Conservation (phyloP, 805 yeast genomes). For the Myxozyma melibiosi region DNA sequence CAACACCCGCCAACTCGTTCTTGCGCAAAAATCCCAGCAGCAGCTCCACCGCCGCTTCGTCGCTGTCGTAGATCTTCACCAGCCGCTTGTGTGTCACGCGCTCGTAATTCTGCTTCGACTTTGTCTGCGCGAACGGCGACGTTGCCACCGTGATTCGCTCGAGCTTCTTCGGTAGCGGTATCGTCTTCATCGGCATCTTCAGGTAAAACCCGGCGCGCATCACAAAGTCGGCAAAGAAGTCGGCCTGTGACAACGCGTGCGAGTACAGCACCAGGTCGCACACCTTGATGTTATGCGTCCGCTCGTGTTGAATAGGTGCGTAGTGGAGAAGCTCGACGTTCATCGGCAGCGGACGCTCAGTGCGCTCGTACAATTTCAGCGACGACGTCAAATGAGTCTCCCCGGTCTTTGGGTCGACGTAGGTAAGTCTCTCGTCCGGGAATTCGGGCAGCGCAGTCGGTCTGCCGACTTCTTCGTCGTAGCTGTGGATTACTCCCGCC, state of each 20-base stretch:
- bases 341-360: conserved; percentile 69
- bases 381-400: conserved; percentile 15
- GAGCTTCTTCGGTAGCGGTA: conserved; percentile 65
- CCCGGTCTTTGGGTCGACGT: conserved; percentile 39
- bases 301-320: conserved; percentile 72
- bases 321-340: conserved; percentile 79
- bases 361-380: conserved; percentile 32
- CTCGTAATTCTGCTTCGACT: conserved; percentile 90
- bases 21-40: conserved; percentile 78
- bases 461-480: background rate
- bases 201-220: conserved; percentile 86
- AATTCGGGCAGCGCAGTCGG: background rate
- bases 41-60: conserved; percentile 79
- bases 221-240: conserved; percentile 80
- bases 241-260: conserved; percentile 67
- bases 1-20: conserved; percentile 78
- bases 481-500: background rate
- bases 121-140: conserved; percentile 93
- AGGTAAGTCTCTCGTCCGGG: conserved; percentile 3
- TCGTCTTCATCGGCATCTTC: conserved; percentile 82
- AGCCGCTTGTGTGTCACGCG: conserved; percentile 79
- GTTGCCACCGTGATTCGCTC: conserved; percentile 92
- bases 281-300: conserved; percentile 66
- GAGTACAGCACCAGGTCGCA: conserved; percentile 72
- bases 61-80: conserved; percentile 78